These are phyloP conservation scores for Raphidocelis subcapitata DNA, from an alignment of 139 green algal genomes.

Conservation along the genomic window DNA sequence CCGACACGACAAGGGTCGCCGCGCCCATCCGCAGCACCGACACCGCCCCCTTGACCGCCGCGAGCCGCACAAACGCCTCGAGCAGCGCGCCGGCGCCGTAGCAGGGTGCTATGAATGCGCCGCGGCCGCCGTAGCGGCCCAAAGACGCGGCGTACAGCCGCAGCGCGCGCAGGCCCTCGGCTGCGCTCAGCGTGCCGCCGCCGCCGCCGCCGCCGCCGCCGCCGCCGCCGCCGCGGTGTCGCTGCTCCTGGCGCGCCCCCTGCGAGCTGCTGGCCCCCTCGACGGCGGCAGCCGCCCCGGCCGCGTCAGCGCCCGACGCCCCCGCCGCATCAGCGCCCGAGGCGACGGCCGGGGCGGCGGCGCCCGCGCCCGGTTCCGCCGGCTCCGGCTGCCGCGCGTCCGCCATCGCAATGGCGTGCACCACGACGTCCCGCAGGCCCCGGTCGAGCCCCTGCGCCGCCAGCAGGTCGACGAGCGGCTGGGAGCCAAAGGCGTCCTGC, in stretches of 20 bases:
- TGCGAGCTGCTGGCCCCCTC: conserved; percentile 7
- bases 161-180: conserved; percentile 36
- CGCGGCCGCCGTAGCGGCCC: conserved; percentile 37
- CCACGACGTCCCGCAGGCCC: conserved; percentile 53
- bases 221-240: no score
- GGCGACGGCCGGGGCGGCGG: neutral
- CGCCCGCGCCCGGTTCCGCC: neutral
- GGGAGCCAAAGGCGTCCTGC: conserved; percentile 18
- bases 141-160: conserved; percentile 49
- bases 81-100: conserved; percentile 69
- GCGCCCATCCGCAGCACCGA: conserved; percentile 48
- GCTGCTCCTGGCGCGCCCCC: neutral
- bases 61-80: conserved; percentile 49
- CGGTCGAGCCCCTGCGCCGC: conserved; percentile 33
- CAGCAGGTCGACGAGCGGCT: conserved; percentile 31
- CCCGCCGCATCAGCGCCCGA: conserved; percentile 7
- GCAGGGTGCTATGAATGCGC: conserved; percentile 66
- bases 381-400: conserved; percentile 17
- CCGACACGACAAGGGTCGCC: conserved; percentile 25
- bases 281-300: conserved; percentile 7
- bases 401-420: conserved; percentile 66
- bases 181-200: conserved; percentile 17
- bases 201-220: no score
- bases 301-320: neutral
- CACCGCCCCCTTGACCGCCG: conserved; percentile 49